A percentile compares a stretch with the other conserved stretches of the same genome.
Evolutionary conservation across 2,329 filamentous ascomycete species (phyloP).

Genomic region (Xylaria sp.): DNA sequence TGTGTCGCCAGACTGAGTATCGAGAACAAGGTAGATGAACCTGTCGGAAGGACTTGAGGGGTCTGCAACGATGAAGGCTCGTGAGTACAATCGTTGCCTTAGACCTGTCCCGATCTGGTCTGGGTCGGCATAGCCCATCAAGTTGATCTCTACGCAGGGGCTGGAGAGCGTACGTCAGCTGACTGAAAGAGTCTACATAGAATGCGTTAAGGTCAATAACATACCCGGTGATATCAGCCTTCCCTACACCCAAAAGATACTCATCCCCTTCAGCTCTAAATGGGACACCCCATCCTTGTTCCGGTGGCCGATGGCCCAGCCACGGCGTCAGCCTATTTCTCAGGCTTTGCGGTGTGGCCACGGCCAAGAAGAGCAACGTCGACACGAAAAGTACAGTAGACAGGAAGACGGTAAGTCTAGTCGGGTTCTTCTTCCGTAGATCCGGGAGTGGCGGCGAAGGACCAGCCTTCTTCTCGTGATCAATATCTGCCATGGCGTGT

Average conservation of each 20-base stretch:
- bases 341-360: slow-evolving; percentile 13
- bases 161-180: slow-evolving; percentile 49
- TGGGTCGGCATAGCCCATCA: slow-evolving; percentile 93
- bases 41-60: slow-evolving; percentile 73
- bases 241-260: slow-evolving; percentile 67
- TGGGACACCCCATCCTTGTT: slow-evolving; percentile 21
- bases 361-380: slow-evolving; percentile 20
- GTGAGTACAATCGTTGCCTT: slow-evolving; percentile 86
- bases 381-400: slow-evolving; percentile 15
- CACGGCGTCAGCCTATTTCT: slow-evolving; percentile 25
- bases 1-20: slow-evolving; percentile 89
- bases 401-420: slow-evolving; percentile 16
- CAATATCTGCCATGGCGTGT: slow-evolving; percentile 29
- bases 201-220: slow-evolving; percentile 18
- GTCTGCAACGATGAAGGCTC: slow-evolving; percentile 87
- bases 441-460: slow-evolving; percentile 23
- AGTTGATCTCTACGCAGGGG: slow-evolving; percentile 87
- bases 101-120: slow-evolving; percentile 84
- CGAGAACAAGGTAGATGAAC: slow-evolving; percentile 88
- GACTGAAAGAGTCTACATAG: neutral
- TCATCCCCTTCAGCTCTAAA: slow-evolving; percentile 46
- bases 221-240: slow-evolving; percentile 66
- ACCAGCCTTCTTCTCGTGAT: slow-evolving; percentile 33
- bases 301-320: slow-evolving; percentile 4
- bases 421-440: slow-evolving; percentile 14